Base-by-base conservation (phyloP, 306 rosid genomes). In the Vigna mungo region DNA sequence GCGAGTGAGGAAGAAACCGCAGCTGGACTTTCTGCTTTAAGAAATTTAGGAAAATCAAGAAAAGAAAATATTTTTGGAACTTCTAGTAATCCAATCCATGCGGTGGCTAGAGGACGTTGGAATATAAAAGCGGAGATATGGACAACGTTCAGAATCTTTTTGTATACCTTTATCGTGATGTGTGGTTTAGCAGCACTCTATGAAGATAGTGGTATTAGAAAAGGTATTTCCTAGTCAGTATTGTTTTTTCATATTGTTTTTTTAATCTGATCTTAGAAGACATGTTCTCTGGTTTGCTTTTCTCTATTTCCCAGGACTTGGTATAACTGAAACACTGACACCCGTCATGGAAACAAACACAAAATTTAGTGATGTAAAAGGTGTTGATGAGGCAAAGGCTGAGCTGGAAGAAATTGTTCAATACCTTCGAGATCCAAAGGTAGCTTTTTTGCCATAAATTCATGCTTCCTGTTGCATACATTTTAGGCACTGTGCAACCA, bases 371-470 rank as follows among this genome's bases (percentile, higher is more conserved):
- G 96, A 91, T 54, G 98, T 90, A 61, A 91, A 93, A 85, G 98
- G 97, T 39, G 93, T 88, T 68, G 97, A 93, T 74, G 98, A 91
- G 86, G 97, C 98, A 23, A 93, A 93, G 83, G 88, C 88, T 39
- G 98, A 93, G 82, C 88, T 93, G 49, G 98, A 93, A 82, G 97
- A 93, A 87, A 88, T 93, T 59, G 97, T 93, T 87, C 92, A 83
- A 82, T 91, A 93, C 85, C 98, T 93, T 56, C 90, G 92, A 69
- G 97, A 93, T 82, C 98, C 98, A 7, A 86, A 91, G 96, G 97
- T 90, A 73, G 75, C 69, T 12, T 69, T 16, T 52, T 30, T 80
- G 15, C 25, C 25, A 72, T 49, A 71, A 76, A 11, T 47, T 44
- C 20, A 54, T 63, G 12, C 78, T 12, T 8, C 10, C 15, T 37